phyloP scores from a whole-genome alignment of 176 grass and related monocot genomes.

The Avena atlantica region DNA sequence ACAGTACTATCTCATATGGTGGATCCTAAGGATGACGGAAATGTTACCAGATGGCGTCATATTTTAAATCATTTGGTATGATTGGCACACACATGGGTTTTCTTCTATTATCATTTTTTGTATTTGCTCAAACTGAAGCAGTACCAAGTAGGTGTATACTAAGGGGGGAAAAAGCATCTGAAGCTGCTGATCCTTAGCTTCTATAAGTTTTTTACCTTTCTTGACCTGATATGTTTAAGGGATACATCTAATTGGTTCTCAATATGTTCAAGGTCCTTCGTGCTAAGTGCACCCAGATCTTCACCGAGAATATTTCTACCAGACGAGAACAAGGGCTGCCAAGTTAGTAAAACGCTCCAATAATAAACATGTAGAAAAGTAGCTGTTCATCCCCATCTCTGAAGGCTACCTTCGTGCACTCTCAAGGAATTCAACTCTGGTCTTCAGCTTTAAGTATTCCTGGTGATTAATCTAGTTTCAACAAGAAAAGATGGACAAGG shows the following conservation, averaged over 20 bases:
- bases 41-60: no score
- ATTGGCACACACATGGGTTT: no score
- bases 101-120: no score
- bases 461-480: conserved; percentile 72
- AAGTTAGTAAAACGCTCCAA: conserved; percentile 24
- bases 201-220: conserved; percentile 30
- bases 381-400: background rate
- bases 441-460: conserved; percentile 88
- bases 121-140: no score
- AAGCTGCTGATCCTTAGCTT: conserved; percentile 34
- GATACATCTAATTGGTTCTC: no score
- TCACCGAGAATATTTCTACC: conserved; percentile 28
- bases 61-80: no score
- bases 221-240: no score
- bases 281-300: no score
- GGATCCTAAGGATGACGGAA: background rate
- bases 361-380: background rate
- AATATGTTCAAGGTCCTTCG: no score
- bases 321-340: background rate
- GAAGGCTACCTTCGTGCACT: conserved; percentile 69
- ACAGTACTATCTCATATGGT: background rate
- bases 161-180: no score
- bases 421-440: conserved; percentile 78
- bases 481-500: conserved; percentile 13
- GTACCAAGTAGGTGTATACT: conserved; percentile 29